These are phyloP conservation scores for Colletotrichum eremochloae DNA, from an alignment of 2,329 filamentous ascomycete genomes.

Conservation along the genomic window DNA sequence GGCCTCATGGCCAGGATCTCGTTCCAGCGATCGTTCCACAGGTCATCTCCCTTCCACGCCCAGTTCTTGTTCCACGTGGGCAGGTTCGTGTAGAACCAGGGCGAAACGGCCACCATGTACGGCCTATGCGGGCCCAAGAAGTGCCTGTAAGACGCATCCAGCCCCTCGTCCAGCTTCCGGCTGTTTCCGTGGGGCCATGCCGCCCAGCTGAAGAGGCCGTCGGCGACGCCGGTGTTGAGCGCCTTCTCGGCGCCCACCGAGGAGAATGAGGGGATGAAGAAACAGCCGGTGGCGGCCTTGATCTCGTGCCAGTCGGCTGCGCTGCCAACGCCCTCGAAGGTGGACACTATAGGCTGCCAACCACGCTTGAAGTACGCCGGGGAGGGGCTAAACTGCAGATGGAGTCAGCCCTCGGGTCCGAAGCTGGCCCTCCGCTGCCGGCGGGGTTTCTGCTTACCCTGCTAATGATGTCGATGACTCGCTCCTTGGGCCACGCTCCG, in stretches of 20 bases:
- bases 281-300: conserved; percentile 54
- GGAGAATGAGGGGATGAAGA: conserved; percentile 62
- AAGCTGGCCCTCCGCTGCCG: background rate
- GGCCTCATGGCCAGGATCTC: conserved; percentile 63
- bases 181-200: conserved; percentile 52
- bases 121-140: conserved; percentile 38
- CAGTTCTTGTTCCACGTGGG: conserved; percentile 71
- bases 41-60: conserved; percentile 70
- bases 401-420: background rate
- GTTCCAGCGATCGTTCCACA: conserved; percentile 72
- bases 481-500: conserved; percentile 36
- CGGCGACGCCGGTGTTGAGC: conserved; percentile 43
- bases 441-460: background rate
- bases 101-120: conserved; percentile 67
- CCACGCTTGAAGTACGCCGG: conserved; percentile 44
- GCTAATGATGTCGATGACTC: conserved; percentile 33
- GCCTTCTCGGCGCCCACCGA: conserved; percentile 52
- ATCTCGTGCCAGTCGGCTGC: conserved; percentile 59
- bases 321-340: conserved; percentile 59
- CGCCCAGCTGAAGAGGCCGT: conserved; percentile 55
- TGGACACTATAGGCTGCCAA: conserved; percentile 54
- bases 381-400: conserved; percentile 13
- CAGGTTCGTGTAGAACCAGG: conserved; percentile 72
- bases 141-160: conserved; percentile 43
- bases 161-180: conserved; percentile 39